phyloP scores from a whole-genome alignment of 2,329 filamentous ascomycete genomes.

The Epichloe glyceriae region DNA sequence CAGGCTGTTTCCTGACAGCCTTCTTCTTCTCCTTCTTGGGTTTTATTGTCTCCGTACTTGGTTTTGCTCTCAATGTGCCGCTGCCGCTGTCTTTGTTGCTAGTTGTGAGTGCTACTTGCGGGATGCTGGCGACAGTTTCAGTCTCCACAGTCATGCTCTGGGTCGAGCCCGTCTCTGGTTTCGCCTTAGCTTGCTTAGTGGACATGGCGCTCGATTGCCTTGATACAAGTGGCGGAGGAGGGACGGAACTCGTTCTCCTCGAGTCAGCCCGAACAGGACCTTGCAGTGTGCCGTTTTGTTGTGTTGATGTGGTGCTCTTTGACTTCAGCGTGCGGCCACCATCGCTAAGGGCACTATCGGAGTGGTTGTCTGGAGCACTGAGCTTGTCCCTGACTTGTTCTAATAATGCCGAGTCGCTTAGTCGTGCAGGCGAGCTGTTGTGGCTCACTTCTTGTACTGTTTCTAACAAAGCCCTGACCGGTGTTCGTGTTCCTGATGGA shows the following conservation, averaged over 20 bases:
- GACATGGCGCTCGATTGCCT: conserved; percentile 53
- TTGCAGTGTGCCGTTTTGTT: conserved; percentile 55
- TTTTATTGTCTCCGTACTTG: conserved; percentile 89
- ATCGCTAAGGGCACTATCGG: conserved; percentile 27
- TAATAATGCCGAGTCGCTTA: conserved; percentile 29
- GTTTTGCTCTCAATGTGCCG: conserved; percentile 70
- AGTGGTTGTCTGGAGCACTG: conserved; percentile 25
- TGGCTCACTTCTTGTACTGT: conserved; percentile 87
- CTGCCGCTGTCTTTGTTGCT: conserved; percentile 51
- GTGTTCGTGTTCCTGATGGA: conserved; percentile 43
- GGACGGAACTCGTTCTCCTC: conserved; percentile 31
- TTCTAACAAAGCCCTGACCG: conserved; percentile 56
- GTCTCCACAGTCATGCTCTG: conserved; percentile 97
- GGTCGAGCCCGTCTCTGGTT: conserved; percentile 57
- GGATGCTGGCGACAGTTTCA: conserved; percentile 84
- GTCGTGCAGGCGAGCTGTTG: conserved; percentile 50
- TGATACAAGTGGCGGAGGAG: conserved; percentile 42
- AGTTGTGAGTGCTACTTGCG: conserved; percentile 62
- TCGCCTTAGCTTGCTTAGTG: conserved; percentile 55
- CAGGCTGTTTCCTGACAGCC: conserved; percentile 57
- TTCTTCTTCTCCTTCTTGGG: conserved; percentile 90
- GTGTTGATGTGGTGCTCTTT: conserved; percentile 31
- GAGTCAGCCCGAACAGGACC: conserved; percentile 34
- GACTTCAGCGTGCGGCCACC: conserved; percentile 30
- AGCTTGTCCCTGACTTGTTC: conserved; percentile 41